Evolutionary conservation across 2,329 filamentous ascomycete genomes (phyloP).

Genomic region (Hypocrella siamensis): DNA sequence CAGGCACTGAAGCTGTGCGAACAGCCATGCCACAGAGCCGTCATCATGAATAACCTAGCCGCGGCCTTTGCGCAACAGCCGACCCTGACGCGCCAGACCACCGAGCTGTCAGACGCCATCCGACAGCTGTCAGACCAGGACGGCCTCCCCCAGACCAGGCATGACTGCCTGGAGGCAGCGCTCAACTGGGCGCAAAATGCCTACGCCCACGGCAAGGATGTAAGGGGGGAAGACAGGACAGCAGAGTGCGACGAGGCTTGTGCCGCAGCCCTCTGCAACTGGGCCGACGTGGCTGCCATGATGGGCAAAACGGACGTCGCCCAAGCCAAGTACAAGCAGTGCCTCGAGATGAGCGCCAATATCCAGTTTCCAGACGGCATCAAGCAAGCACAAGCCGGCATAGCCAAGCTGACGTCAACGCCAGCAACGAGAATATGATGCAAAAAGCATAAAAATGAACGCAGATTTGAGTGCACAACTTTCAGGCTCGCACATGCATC

Average conservation of each 20-base stretch:
- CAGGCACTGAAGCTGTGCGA: constrained; percentile 60
- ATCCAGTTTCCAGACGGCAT: constrained; percentile 36
- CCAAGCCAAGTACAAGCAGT: constrained; percentile 51
- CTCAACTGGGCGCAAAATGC: constrained; percentile 69
- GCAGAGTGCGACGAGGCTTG: constrained; percentile 76
- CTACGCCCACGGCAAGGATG: constrained; percentile 46
- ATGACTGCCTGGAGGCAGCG: constrained; percentile 52
- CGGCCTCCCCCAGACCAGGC: constrained; percentile 28
- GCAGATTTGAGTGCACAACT: no score
- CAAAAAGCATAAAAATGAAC: no score
- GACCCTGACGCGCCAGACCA: constrained; percentile 18
- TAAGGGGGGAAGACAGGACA: constrained; percentile 50
- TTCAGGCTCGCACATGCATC: no score
- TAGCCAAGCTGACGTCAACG: constrained; percentile 18
- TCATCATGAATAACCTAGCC: constrained; percentile 77
- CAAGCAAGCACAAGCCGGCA: constrained; percentile 33
- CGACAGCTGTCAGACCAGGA: constrained; percentile 11
- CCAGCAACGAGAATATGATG: neutral
- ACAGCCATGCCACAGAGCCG: constrained; percentile 58
- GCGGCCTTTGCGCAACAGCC: constrained; percentile 57
- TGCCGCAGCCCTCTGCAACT: constrained; percentile 69
- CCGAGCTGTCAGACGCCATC: constrained; percentile 13
- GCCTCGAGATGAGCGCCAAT: constrained; percentile 42
- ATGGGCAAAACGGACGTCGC: constrained; percentile 50
- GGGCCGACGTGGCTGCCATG: constrained; percentile 72